phyloP scores from a whole-genome alignment of 2,329 filamentous ascomycete genomes.

The Teratosphaeria pseudoeucalypti region DNA sequence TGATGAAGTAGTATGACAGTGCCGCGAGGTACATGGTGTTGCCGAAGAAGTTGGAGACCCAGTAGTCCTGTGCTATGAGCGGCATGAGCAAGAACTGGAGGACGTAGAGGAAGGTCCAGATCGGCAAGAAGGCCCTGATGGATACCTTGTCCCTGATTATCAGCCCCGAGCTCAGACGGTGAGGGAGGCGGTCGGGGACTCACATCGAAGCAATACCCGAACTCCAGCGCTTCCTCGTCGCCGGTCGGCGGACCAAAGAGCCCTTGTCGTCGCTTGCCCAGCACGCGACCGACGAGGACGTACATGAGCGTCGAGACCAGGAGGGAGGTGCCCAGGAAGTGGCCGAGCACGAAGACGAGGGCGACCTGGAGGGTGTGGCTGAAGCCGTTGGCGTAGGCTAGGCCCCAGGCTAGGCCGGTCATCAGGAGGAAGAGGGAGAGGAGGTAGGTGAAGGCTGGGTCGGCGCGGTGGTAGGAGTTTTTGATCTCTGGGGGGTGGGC shows the following conservation, averaged over 20 bases:
- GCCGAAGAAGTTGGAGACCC: conserved; percentile 50
- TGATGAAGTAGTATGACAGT: conserved; percentile 56
- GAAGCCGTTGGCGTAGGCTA: conserved; percentile 41
- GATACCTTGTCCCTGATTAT: conserved; percentile 36
- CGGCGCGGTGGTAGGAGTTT: conserved; percentile 59
- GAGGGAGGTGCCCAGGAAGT: conserved; percentile 53
- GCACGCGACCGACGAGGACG: conserved; percentile 51
- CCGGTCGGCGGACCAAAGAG: conserved; percentile 48
- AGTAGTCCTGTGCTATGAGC: conserved; percentile 44
- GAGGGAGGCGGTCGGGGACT: conserved; percentile 14
- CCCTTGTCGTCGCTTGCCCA: conserved; percentile 47
- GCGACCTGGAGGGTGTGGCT: conserved; percentile 34
- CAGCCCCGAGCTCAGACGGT: background rate
- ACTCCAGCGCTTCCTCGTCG: conserved; percentile 48
- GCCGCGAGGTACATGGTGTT: conserved; percentile 59
- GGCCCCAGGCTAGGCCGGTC: conserved; percentile 48
- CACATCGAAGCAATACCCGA: conserved; percentile 63
- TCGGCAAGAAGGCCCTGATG: conserved; percentile 56
- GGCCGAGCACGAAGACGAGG: conserved; percentile 42
- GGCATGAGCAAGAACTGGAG: conserved; percentile 59
- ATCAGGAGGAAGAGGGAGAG: conserved; percentile 53
- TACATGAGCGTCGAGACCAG: conserved; percentile 52
- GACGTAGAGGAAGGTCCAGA: conserved; percentile 57
- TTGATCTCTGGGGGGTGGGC: conserved; percentile 43
- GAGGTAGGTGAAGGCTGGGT: conserved; percentile 60